Conservation (phyloP, 345 rosid species). For the Populus davidiana region DNA sequence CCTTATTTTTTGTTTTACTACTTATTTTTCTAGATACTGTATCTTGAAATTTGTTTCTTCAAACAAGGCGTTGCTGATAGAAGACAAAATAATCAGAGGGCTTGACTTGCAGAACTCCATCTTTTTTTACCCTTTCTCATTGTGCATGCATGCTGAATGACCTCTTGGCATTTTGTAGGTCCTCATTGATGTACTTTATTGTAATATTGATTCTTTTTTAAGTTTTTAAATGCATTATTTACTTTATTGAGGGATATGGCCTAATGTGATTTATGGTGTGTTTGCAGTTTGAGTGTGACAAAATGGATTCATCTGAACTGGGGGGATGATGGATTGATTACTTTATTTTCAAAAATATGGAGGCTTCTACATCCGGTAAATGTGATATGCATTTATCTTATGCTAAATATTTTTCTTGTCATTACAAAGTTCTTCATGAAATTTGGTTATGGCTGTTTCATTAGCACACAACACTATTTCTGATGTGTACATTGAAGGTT, state of each 20-base stretch:
- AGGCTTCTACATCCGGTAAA: slow-evolving; percentile 72
- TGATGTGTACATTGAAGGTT: too few relatives aligned
- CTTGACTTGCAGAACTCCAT: too few relatives aligned
- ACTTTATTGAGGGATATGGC: neutral
- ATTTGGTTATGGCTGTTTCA: neutral
- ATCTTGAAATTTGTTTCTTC: too few relatives aligned
- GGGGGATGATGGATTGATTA: slow-evolving; percentile 90
- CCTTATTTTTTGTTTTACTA: too few relatives aligned
- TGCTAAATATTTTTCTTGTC: neutral
- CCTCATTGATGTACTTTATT: neutral
- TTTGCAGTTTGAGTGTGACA: slow-evolving; percentile 82
- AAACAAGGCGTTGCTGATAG: too few relatives aligned
- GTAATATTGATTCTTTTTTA: neutral
- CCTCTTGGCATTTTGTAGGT: neutral
- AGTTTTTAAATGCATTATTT: too few relatives aligned
- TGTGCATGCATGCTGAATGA: neutral
- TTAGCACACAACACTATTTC: neutral
- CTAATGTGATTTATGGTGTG: slow-evolving; percentile 5
- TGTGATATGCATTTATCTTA: neutral
- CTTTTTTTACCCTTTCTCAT: neutral
- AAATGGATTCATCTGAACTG: slow-evolving; percentile 97
- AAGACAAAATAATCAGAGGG: too few relatives aligned
- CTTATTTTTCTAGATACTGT: too few relatives aligned
- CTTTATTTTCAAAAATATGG: slow-evolving; percentile 72
- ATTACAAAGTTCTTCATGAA: too few relatives aligned